Evolutionary conservation across 345 rosid species (phyloP).

Genomic region (Carallia brachiata): DNA sequence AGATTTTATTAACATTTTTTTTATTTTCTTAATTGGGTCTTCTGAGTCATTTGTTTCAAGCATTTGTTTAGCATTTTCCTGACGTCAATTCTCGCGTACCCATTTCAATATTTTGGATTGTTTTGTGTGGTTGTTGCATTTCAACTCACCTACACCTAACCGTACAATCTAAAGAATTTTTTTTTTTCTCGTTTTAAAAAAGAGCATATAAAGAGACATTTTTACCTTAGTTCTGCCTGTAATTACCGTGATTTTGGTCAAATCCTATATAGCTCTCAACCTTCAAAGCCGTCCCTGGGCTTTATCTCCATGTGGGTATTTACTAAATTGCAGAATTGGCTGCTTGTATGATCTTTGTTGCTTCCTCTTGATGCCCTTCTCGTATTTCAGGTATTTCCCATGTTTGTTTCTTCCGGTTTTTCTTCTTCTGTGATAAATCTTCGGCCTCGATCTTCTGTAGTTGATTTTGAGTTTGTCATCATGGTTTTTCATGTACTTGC

Average conservation of each 20-base stretch:
- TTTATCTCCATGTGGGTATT: slow-evolving; percentile 18
- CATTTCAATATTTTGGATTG: slow-evolving; percentile 17
- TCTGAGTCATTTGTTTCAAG: slow-evolving; percentile 4
- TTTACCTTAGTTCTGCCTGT: slow-evolving; percentile 14
- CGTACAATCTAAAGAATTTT: slow-evolving; percentile 14
- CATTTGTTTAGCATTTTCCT: background rate
- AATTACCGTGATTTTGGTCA: slow-evolving; percentile 22
- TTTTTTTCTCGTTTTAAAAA: no score
- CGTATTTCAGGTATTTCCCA: slow-evolving; percentile 27
- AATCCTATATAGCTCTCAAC: slow-evolving; percentile 14
- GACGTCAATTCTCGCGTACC: slow-evolving; percentile 11
- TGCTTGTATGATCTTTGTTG: slow-evolving; percentile 13
- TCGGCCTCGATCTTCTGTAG: background rate
- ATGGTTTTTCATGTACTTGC: background rate
- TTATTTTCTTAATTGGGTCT: no score
- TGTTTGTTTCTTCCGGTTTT: background rate
- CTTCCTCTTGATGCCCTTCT: slow-evolving; percentile 9
- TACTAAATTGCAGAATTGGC: slow-evolving; percentile 29
- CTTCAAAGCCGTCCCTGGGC: slow-evolving; percentile 23
- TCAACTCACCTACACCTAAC: slow-evolving; percentile 39
- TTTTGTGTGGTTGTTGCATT: slow-evolving; percentile 26
- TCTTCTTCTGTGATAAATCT: slow-evolving; percentile 1
- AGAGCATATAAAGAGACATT: slow-evolving; percentile 5
- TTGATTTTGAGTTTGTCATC: no score
- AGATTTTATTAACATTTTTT: slow-evolving; percentile 3